Base-by-base conservation (phyloP, 1,284 basidiomycete species). In the Ganoderma lucidum region DNA sequence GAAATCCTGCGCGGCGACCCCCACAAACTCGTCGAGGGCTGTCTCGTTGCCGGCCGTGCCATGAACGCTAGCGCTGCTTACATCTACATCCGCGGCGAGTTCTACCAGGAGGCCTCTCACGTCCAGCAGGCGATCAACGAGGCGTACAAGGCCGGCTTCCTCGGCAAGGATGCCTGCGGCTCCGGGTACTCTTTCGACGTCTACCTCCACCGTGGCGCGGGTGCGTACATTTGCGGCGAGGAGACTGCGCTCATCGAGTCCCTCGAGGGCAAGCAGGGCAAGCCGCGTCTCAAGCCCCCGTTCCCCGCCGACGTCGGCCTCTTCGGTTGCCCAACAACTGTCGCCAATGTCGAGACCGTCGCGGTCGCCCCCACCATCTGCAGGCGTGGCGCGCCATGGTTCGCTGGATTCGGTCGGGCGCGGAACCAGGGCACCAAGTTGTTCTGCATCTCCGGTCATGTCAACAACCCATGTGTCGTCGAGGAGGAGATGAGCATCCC, bases 401-500 rank as follows among this genome's bases (percentile, higher is more conserved):
- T 99, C 77, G 94, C 95, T 14, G 81, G 89, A 55, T 99, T 99
- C 77, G 97, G 97, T 37, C 86, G 97, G 59, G 93, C 96, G 78
- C 88, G 96, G 75, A 99, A 99, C 82, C 90, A 94, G 78, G 97
- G 97, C 23, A 98, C 97, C 60, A 99, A 99, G 85, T 83, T 99
- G 35, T 99, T 92, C 83, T 96, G 97, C 82, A 94, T 99, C 78
- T 95, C 93, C 61, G 97, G 97, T 1, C 97, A 99, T 78, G 97
- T 99, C 78, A 99, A 99, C 85, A 97, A 96, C 83, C 97, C 98
- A 2, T 98, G 96, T 80, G 96, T 99, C 48, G 90, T 99, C 51
- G 97, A 99, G 84, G 98, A 99, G 83, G 97, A 99, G 86, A 99
- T 99, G 97, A 95, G 93, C 73, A 99, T 99, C 69, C 96, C 97